Evolutionary conservation across 805 yeast genomes (phyloP), one percentile per base, ranked within the genome.

Genomic region (Barnettozyma sp.): DNA sequence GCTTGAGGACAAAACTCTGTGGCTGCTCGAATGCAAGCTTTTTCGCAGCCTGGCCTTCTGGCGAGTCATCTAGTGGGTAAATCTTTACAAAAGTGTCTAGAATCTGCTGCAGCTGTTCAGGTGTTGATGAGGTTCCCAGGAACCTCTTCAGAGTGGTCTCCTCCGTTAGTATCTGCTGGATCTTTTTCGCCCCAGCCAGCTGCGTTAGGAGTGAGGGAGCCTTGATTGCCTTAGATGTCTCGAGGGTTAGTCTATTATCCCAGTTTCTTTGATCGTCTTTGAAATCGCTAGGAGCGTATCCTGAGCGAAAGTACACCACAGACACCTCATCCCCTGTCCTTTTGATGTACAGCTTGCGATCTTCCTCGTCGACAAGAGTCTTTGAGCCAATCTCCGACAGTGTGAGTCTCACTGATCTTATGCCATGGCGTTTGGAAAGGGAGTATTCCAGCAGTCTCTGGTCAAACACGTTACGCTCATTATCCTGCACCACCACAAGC

Each of bases 131-230:
- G 5, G 49, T 51, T 1, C 68, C 59, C 16, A 76, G 54, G 43
- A 80, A 76, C 33, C 66, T 57, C 11, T 60, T 46, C 26, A 92
- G 48, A 5, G 67, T 58, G 7, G 56, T 52, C 15, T 67, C 63
- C 23, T 72, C 67, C 1, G 95, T 83, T 36, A 92, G 70, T 18
- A 87, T 63, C 57, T 92, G 98, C 62, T 92, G 99, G 35, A 92
- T 71, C 58, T 92, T 92, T 54, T 92, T 92, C 14, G 95, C 78
- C 2, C 99, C 99, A 16, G 95, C 75, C 39, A 92, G 66, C 59
- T 92, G 99, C 2, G 94, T 85, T 41, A 85, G 62, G 21, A 90
- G 63, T 4, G 92, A 78, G 2, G 99, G 99, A 43, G 95, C 90
- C 58, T 92, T 88, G 42, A 92, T 80, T 2, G 97, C 94, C 34